These are phyloP conservation scores for Podospora appendiculata DNA, from an alignment of 495 filamentous ascomycete species.

Conservation along the genomic window DNA sequence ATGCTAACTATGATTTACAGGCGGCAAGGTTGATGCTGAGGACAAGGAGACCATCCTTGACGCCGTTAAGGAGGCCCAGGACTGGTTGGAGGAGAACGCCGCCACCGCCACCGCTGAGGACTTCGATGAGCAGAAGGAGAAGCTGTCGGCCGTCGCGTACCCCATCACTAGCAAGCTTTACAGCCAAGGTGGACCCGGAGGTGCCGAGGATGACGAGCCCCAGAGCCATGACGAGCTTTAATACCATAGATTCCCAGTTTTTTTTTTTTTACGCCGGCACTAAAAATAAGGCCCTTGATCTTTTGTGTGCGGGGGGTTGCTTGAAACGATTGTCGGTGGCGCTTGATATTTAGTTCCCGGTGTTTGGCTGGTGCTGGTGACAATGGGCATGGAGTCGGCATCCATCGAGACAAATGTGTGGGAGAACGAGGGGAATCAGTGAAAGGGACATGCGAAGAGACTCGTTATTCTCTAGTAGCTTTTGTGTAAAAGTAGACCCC, in stretches of 20 bases:
- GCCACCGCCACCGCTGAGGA: constrained; percentile 81
- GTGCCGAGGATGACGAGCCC: constrained; percentile 67
- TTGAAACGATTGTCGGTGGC: neutral
- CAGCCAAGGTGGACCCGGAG: constrained; percentile 52
- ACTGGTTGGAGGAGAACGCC: constrained; percentile 97
- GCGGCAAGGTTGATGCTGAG: constrained; percentile 96
- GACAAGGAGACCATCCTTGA: constrained; percentile 97
- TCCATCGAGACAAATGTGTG: neutral
- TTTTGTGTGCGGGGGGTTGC: constrained; percentile 2
- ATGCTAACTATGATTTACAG: constrained; percentile 17
- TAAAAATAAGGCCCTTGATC: constrained; percentile 13
- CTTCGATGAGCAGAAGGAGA: constrained; percentile 99
- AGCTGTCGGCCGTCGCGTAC: constrained; percentile 91
- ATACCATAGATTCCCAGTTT: constrained; percentile 31
- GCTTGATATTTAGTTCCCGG: constrained; percentile 3
- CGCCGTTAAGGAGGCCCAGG: constrained; percentile 92
- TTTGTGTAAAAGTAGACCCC: too few species aligned
- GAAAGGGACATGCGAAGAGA: too few species aligned
- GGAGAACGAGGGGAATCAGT: too few species aligned
- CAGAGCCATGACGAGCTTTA: constrained; percentile 86
- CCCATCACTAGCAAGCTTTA: constrained; percentile 99
- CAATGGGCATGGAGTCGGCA: constrained; percentile 12
- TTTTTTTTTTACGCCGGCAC: constrained; percentile 14
- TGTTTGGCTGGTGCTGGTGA: constrained; percentile 10
- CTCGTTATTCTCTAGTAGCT: too few species aligned